phyloP scores from a whole-genome alignment of 2,329 filamentous ascomycete genomes.

The Fusarium buxicola region DNA sequence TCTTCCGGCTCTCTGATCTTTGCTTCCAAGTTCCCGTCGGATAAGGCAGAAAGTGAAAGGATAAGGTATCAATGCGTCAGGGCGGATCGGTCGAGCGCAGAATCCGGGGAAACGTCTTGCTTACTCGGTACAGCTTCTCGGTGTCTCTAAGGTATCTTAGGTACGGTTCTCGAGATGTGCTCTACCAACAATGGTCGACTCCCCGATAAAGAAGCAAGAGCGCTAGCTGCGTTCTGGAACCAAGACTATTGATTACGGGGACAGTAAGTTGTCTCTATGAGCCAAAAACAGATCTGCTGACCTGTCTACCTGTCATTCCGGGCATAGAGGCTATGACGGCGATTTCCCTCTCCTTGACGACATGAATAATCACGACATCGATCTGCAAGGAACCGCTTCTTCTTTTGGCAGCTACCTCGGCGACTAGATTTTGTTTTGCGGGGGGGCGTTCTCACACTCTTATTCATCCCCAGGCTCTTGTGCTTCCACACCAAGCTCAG shows the following conservation, averaged over 20 bases:
- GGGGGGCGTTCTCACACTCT: conserved; percentile 14
- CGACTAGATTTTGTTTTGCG: conserved; percentile 34
- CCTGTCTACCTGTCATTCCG: conserved; percentile 4
- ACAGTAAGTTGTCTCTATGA: not conserved
- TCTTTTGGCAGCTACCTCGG: conserved; percentile 20
- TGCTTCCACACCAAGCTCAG: conserved; percentile 30
- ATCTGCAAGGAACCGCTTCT: conserved; percentile 40
- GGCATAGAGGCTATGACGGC: conserved; percentile 4
- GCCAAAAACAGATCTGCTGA: conserved; percentile 20
- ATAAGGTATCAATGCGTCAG: conserved; percentile 26
- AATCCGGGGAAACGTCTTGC: conserved; percentile 5
- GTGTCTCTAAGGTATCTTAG: too few relatives aligned
- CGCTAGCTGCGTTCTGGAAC: not conserved
- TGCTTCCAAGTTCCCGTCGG: not conserved
- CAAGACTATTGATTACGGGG: not conserved
- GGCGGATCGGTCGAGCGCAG: not conserved
- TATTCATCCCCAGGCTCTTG: conserved; percentile 6
- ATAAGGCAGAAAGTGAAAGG: conserved; percentile 22
- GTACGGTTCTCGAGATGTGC: not conserved
- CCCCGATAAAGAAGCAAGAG: not conserved
- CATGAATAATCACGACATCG: conserved; percentile 34
- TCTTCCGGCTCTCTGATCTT: conserved; percentile 26
- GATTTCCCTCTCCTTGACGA: conserved; percentile 22
- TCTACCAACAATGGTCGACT: not conserved
- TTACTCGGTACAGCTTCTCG: too few relatives aligned